Evolutionary conservation across 176 grass and related monocot genomes (phyloP).

Genomic region (Phyllostachys edulis): DNA sequence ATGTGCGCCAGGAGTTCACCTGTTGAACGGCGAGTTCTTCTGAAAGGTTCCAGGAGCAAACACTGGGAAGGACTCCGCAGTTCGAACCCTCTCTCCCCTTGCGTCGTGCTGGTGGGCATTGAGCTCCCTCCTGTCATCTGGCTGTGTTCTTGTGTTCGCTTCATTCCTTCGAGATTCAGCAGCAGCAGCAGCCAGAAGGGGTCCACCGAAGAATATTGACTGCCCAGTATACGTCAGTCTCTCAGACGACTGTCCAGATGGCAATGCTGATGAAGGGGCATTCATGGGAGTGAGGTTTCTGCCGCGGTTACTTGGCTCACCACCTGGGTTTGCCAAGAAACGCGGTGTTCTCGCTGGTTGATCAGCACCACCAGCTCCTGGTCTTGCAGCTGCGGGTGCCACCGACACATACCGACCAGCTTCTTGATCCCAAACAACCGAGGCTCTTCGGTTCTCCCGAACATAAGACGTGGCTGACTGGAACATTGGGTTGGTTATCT

Average conservation of each 20-base stretch:
- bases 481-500: conserved; percentile 55
- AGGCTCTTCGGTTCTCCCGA: conserved; percentile 59
- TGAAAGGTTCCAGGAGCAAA: conserved; percentile 62
- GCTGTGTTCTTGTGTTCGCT: not conserved
- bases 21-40: conserved; percentile 53
- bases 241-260: conserved; percentile 42
- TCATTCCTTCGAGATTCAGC: conserved; percentile 22
- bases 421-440: conserved; percentile 91
- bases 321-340: conserved; percentile 46
- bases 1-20: conserved; percentile 37
- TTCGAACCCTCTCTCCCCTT: conserved; percentile 36
- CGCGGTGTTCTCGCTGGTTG: conserved; percentile 21
- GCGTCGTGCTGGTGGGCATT: conserved; percentile 11
- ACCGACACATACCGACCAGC: conserved; percentile 73
- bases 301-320: conserved; percentile 21
- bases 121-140: conserved; percentile 34
- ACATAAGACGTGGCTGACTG: conserved; percentile 56
- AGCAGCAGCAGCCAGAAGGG: conserved; percentile 45
- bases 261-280: conserved; percentile 17
- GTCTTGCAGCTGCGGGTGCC: conserved; percentile 20
- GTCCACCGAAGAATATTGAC: conserved; percentile 89
- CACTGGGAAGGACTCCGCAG: conserved; percentile 49
- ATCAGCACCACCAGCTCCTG: conserved; percentile 21
- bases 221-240: conserved; percentile 63
- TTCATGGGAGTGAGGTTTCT: conserved; percentile 23